Base-by-base conservation (phyloP, 208 protist species). In the Wallacemonas sp. region DNA sequence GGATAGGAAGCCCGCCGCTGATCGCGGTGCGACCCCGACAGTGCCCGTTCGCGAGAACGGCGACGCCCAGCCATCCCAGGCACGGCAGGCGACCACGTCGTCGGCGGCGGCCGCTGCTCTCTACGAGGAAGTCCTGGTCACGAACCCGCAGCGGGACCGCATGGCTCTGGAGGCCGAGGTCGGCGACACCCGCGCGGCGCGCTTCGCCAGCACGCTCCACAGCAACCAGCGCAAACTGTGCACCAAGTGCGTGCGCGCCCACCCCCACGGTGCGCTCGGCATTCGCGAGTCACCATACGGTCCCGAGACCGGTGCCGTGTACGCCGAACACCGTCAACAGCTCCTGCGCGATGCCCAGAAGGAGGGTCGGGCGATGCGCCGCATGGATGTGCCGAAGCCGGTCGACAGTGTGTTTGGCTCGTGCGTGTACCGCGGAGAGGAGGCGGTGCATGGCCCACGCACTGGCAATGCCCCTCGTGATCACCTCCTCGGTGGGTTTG, bases 191-290 rank as follows among this genome's bases (percentile, higher is more conserved):
- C 32, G 46, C 5, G 54, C 54, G 44, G 33, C 28, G 1, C n/a
- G 29, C 33, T 18, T 72, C 14, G 39, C 32, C 29, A 1, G 3
- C 7, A 3, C 28, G 16, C 28, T 50, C 10, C 12, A 25, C 49
- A 12, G 50, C 33, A 26, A 33, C 8, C 14, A 44, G 32, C 18
- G 48, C 7, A 33, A 66, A 23, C 62, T 84, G n/a, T 62, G 69
- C 32, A 50, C 50, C 22, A 55, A 44, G 10, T 84, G 74, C 52
- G 44, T 61, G 12, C 39, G 28, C 14, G 14, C 55, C 28, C 67
- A 80, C 46, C 45, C 72, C 22, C 78, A 84, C 62, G 78, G 78
- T 7, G 74, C 74, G 25, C 65, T 84, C 0, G 78, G 78, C 14
- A 67, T 84, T n/a, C 39, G 63, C 14, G 78, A 84, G 36, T 71